phyloP scores from a whole-genome alignment of 257 asterid genomes.

The Anisodus acutangulus region DNA sequence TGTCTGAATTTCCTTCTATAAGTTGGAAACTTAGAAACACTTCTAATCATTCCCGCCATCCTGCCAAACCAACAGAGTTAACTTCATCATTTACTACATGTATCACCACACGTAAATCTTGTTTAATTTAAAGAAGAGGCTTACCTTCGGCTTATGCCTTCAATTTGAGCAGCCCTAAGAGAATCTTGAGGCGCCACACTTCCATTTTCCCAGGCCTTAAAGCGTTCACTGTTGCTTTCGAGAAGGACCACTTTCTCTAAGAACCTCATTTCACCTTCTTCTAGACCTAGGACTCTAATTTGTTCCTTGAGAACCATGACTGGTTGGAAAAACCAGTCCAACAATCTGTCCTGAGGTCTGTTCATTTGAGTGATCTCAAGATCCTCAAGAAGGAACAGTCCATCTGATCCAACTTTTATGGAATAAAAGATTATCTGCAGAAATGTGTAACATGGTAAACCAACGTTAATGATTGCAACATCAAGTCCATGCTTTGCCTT shows the following conservation, averaged over 20 bases:
- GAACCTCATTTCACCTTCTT: conserved; percentile 70
- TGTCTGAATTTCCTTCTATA: conserved; percentile 75
- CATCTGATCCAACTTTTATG: conserved; percentile 67
- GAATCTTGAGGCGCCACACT: conserved; percentile 62
- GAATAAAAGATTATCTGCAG: conserved; percentile 64
- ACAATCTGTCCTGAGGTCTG: conserved; percentile 79
- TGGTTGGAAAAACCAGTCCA: conserved; percentile 96
- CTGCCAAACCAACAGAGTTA: conserved; percentile 45
- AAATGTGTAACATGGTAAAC: conserved; percentile 76
- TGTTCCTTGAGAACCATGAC: conserved; percentile 85
- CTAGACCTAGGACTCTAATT: conserved; percentile 63
- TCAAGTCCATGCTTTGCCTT: conserved; percentile 62
- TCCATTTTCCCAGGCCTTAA: conserved; percentile 76
- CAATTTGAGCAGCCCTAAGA: conserved; percentile 86
- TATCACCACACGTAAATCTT: neutral
- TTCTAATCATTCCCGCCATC: conserved; percentile 77
- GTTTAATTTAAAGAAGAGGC: neutral
- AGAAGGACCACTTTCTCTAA: conserved; percentile 71
- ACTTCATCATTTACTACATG: too few relatives aligned
- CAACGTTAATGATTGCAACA: conserved; percentile 55
- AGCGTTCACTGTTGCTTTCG: conserved; percentile 61
- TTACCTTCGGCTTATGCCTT: conserved; percentile 89
- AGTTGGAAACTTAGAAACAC: conserved; percentile 78
- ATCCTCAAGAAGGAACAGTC: conserved; percentile 67
- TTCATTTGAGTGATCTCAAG: conserved; percentile 77